Conservation (phyloP, 2,329 filamentous ascomycete species). For the Daldinia sp. region DNA sequence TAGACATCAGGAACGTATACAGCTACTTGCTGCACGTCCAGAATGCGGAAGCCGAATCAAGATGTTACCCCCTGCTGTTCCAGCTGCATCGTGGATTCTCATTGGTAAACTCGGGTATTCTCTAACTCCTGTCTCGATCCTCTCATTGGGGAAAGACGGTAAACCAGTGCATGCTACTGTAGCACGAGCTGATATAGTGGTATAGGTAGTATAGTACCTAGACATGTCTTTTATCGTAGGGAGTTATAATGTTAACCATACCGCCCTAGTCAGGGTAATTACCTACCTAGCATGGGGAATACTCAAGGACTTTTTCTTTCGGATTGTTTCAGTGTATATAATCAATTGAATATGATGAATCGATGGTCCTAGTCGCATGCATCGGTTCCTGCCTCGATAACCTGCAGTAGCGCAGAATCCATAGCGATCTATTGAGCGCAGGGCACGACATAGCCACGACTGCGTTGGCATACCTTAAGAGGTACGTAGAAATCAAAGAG, state of each 20-base stretch:
- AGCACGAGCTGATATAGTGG: slow-evolving; percentile 34
- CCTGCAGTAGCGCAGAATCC: slow-evolving; percentile 36
- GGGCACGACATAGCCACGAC: slow-evolving; percentile 36
- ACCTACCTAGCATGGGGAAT: slow-evolving; percentile 6
- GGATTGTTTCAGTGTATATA: slow-evolving; percentile 10
- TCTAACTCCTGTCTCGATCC: slow-evolving; percentile 32
- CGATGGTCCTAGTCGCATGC: neutral
- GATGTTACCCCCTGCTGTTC: slow-evolving; percentile 20
- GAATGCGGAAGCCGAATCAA: slow-evolving; percentile 19
- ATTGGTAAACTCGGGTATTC: slow-evolving; percentile 15
- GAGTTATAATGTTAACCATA: neutral
- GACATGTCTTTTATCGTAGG: neutral
- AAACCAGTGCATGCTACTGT: slow-evolving; percentile 30
- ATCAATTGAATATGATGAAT: slow-evolving; percentile 17
- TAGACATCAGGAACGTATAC: slow-evolving; percentile 8
- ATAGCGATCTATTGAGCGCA: slow-evolving; percentile 30
- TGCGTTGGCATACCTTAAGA: slow-evolving; percentile 28
- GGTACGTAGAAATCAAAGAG: slow-evolving; percentile 7
- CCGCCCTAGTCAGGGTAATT: neutral
- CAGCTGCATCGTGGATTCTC: slow-evolving; percentile 29
- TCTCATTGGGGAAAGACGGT: slow-evolving; percentile 29
- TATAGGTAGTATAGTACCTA: neutral
- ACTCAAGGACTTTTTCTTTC: slow-evolving; percentile 1
- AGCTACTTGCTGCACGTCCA: slow-evolving; percentile 1
- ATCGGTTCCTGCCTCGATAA: slow-evolving; percentile 29